Evolutionary conservation across 2,329 filamentous ascomycete species (phyloP), one percentile per base, ranked within the genome.

Genomic region (Aureobasidium leucospermi): DNA sequence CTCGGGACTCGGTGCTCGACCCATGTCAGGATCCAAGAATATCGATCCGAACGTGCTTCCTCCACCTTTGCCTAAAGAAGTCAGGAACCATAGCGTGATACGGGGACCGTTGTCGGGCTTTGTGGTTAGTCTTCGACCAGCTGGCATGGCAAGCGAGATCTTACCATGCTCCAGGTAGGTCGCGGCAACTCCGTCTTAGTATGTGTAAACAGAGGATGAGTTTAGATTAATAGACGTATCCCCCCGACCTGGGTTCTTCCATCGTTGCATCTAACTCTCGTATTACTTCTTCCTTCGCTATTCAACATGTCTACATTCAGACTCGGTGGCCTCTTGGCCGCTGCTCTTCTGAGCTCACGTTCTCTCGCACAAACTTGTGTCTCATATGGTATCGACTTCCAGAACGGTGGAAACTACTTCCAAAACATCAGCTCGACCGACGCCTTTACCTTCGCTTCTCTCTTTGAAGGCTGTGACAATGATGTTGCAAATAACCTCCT

Each of bases 341-440:
- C 48, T 36, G 58, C 38, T 46, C 47, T 59, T 13, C 15, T 59
- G 31, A 31, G 36, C 48, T 43, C 58, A 32, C 58, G 58, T 6
- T 13, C 41, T 4, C 29, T 59, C 16, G 58, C 52, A 9, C 59
- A 56, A 39, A 56, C 57, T 16, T 71, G 69, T 59, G 61, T 65
- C 29, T 67, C 66, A 15, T 71, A 64, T 51, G 69, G 69, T 47
- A 64, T 70, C 16, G 76, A 79, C 63, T 79, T 76, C 58, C 65
- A 75, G 48, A 71, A 74, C 63, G 75, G 73, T 38, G 71, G 71
- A 2, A 63, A 66, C 16, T 79, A 78, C 66, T 79, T 78, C 65
- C 76, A 78, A 65, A 77, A 78, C 64, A 70, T 70, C 9, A 65
- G 68, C 15, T 76, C 74, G 0, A 67, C 65, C 3, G 74, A 75